Evolutionary conservation across 306 rosid genomes (phyloP).

Genomic region (Hippophae tibetana): DNA sequence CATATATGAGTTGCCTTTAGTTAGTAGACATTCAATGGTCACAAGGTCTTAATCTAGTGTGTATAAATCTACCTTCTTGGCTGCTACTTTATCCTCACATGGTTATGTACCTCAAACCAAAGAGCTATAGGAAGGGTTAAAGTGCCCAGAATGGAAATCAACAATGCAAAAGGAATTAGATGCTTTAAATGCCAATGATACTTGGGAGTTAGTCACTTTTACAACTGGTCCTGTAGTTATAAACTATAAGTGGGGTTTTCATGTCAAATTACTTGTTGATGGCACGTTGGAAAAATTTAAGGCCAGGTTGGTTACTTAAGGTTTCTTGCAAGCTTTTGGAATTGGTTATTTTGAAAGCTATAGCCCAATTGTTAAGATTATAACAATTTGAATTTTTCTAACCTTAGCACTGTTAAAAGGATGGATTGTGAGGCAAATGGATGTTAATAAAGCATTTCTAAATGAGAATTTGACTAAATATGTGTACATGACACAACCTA

Average conservation of each 20-base stretch:
- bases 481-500: background rate
- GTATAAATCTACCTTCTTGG: too few species aligned
- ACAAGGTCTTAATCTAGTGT: too few species aligned
- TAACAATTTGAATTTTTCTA: background rate
- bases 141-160: too few species aligned
- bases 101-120: background rate
- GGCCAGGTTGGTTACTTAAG: background rate
- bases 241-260: background rate
- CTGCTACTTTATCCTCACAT: too few species aligned
- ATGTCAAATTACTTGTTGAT: background rate
- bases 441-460: background rate
- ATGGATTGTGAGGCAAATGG: background rate
- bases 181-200: background rate
- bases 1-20: too few species aligned
- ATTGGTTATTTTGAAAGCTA: background rate
- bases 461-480: too few species aligned
- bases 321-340: background rate
- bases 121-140: background rate
- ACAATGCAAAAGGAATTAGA: background rate
- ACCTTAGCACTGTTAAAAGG: too few species aligned
- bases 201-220: background rate
- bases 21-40: too few species aligned
- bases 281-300: background rate
- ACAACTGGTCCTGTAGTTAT: too few species aligned
- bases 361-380: background rate